phyloP scores from a whole-genome alignment of 2,329 filamentous ascomycete species.

The Aspergillus sp. region DNA sequence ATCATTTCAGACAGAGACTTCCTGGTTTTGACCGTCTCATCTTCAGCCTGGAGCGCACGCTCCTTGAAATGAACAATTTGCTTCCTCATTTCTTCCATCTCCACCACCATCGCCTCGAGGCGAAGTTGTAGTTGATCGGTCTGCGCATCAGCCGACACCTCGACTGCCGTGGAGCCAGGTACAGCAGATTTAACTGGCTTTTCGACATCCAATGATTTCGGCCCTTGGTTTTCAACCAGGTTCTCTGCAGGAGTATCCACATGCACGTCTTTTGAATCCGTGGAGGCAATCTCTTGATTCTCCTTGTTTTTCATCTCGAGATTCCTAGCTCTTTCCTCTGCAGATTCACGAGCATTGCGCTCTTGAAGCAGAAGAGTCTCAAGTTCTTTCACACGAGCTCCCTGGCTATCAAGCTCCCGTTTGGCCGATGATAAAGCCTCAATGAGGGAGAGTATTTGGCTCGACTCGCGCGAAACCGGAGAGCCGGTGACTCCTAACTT shows the following conservation, averaged over 20 bases:
- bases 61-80: constrained; percentile 76
- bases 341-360: constrained; percentile 74
- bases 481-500: constrained; percentile 50
- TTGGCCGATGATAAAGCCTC: constrained; percentile 82
- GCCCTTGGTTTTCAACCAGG: constrained; percentile 7
- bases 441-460: constrained; percentile 79
- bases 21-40: constrained; percentile 69
- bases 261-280: constrained; percentile 3
- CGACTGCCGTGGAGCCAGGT: constrained; percentile 33
- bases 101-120: constrained; percentile 71
- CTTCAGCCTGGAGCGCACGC: constrained; percentile 77
- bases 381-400: constrained; percentile 73
- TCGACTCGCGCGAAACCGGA: constrained; percentile 55
- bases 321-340: constrained; percentile 76
- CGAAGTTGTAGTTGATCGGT: constrained; percentile 62
- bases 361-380: constrained; percentile 78
- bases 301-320: constrained; percentile 59
- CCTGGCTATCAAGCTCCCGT: constrained; percentile 83
- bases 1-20: constrained; percentile 86
- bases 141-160: constrained; percentile 26
- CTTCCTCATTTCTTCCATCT: constrained; percentile 77
- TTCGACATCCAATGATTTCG: constrained; percentile 13
- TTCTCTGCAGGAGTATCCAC: background rate
- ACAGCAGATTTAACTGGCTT: constrained; percentile 10
- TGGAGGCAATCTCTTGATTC: constrained; percentile 14